These are phyloP conservation scores for Cotoneaster glaucophyllus DNA, from an alignment of 306 rosid genomes.

Conservation along the genomic window DNA sequence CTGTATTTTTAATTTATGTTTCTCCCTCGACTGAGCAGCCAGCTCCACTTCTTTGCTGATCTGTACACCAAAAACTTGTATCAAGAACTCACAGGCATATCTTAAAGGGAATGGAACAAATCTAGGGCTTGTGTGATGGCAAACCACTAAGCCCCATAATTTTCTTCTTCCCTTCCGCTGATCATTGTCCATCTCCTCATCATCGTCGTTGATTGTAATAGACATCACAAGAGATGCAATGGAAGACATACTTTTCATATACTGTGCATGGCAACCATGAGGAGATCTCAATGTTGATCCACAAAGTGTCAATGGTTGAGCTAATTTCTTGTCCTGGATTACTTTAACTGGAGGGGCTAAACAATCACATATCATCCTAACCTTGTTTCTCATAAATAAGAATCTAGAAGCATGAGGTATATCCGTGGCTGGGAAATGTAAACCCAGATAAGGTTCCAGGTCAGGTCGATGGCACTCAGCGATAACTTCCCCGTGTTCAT, in stretches of 20 bases:
- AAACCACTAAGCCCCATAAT: conserved; percentile 41
- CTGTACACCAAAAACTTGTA: conserved; percentile 41
- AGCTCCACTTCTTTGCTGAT: conserved; percentile 36
- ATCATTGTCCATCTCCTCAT: conserved; percentile 25
- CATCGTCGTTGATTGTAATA: conserved; percentile 30
- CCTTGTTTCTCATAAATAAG: conserved; percentile 41
- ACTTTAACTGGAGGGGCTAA: conserved; percentile 39
- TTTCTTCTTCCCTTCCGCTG: conserved; percentile 33
- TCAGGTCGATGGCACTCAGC: conserved; percentile 32
- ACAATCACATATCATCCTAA: conserved; percentile 44
- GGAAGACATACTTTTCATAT: conserved; percentile 41
- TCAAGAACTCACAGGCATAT: conserved; percentile 46
- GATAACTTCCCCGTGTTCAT: conserved; percentile 43
- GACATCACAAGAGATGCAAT: conserved; percentile 40
- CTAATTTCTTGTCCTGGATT: conserved; percentile 28
- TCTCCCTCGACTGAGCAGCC: conserved; percentile 37
- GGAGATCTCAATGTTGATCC: conserved; percentile 41
- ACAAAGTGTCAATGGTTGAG: conserved; percentile 33
- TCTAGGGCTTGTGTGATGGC: conserved; percentile 43
- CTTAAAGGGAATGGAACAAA: conserved; percentile 42
- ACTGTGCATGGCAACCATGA: conserved; percentile 37
- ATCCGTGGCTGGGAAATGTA: conserved; percentile 44
- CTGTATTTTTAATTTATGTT: conserved; percentile 29
- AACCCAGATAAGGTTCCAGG: conserved; percentile 36
- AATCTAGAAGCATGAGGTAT: conserved; percentile 43